Percentiles rank a stretch among this genome's conserved stretches.
Evolutionary conservation across 306 rosid genomes (phyloP).

Genomic region (Cajanus cajan): DNA sequence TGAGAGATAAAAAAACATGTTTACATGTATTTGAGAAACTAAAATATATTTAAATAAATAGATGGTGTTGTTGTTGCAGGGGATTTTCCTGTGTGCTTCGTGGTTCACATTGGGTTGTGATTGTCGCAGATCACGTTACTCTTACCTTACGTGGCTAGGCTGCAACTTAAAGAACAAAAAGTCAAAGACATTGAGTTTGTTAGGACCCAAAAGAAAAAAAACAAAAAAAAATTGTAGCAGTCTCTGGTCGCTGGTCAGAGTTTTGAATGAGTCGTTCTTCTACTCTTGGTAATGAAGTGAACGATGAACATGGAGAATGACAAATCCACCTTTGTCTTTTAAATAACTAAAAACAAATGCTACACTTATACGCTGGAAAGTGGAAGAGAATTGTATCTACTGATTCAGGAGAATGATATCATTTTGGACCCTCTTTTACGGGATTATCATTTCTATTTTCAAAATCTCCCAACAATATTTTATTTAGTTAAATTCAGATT

Average conservation of each 20-base stretch:
- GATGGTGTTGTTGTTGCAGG: conserved; percentile 26
- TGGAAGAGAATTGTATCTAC: not conserved
- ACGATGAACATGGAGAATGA: not conserved
- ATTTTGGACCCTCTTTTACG: not conserved
- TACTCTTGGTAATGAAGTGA: not conserved
- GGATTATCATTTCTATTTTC: not conserved
- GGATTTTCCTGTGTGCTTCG: conserved; percentile 37
- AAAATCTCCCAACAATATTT: too few relatives aligned
- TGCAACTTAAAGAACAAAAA: conserved; percentile 18
- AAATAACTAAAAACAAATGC: not conserved
- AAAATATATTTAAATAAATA: not conserved
- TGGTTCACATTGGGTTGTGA: conserved; percentile 16
- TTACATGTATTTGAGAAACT: too few relatives aligned
- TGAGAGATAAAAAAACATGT: too few relatives aligned
- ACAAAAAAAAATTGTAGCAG: not conserved
- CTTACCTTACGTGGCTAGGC: not conserved
- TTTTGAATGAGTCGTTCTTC: conserved; percentile 13
- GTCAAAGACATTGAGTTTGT: conserved; percentile 13
- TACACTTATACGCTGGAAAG: not conserved
- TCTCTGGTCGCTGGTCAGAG: conserved; percentile 37
- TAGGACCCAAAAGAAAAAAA: too few relatives aligned
- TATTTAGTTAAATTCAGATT: too few relatives aligned
- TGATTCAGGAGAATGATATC: not conserved
- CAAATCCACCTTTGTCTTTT: conserved; percentile 26
- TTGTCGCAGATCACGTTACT: not conserved